Percentiles rank a stretch among this genome's conserved stretches.
Evolutionary conservation across 1,284 basidiomycete genomes (phyloP).

Genomic region (Heterobasidion annosum): DNA sequence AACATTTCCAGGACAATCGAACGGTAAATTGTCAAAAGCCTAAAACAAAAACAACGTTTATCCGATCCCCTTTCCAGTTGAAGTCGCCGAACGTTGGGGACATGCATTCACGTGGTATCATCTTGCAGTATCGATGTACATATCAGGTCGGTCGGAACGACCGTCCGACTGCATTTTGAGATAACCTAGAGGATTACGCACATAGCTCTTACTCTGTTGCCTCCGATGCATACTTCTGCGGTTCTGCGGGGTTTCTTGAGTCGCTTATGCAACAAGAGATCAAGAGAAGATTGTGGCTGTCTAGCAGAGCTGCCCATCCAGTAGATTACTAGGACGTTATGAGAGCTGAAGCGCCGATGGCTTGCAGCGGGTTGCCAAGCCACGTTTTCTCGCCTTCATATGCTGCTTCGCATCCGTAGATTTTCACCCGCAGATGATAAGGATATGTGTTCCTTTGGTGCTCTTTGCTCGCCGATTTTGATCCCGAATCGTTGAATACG

Average conservation of each 20-base stretch:
- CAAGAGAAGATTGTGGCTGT: too few relatives aligned
- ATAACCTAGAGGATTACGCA: slow-evolving; percentile 1
- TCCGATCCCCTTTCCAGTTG: slow-evolving; percentile 1
- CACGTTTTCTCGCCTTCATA: too few relatives aligned
- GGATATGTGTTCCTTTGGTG: not conserved
- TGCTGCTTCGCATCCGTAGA: too few relatives aligned
- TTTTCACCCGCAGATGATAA: not conserved
- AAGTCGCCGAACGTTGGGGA: slow-evolving; percentile 4
- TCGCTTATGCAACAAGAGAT: too few relatives aligned
- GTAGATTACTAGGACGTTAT: too few relatives aligned
- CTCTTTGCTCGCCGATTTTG: not conserved
- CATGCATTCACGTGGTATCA: slow-evolving; percentile 6
- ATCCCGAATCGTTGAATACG: not conserved
- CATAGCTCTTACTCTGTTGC: too few relatives aligned
- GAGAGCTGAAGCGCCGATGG: too few relatives aligned
- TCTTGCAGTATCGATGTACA: slow-evolving; percentile 4
- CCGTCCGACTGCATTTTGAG: slow-evolving; percentile 6
- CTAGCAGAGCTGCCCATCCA: too few relatives aligned
- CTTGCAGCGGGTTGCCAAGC: not conserved
- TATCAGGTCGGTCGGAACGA: slow-evolving; percentile 1
- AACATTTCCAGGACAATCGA: not conserved
- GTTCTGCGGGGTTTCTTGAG: too few relatives aligned
- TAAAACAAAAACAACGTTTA: slow-evolving; percentile 10
- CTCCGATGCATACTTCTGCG: too few relatives aligned
- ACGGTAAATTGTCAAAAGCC: slow-evolving; percentile 14